Percentiles rank a stretch among this genome's conserved stretches.
phyloP scores from a whole-genome alignment of 1,284 basidiomycete species.

The Ganoderma sinense region DNA sequence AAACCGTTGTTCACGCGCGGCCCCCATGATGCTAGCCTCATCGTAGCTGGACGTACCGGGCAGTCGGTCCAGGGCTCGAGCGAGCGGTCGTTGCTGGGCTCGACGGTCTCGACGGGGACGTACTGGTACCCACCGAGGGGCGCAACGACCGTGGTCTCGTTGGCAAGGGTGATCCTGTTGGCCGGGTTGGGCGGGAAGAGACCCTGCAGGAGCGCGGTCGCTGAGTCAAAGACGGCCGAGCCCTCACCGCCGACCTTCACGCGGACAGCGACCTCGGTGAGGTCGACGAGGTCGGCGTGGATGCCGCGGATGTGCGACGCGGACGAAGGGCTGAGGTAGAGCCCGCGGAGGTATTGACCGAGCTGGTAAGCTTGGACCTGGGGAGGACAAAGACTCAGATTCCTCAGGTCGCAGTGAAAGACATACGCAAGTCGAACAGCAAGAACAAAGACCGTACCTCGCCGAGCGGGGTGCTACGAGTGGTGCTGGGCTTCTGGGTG shows the following conservation, averaged over 20 bases:
- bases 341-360: conserved; percentile 69
- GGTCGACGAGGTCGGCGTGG: conserved; percentile 70
- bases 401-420: no score
- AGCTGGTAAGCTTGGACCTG: conserved; percentile 79
- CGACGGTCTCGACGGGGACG: conserved; percentile 84
- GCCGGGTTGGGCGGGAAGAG: conserved; percentile 77
- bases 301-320: conserved; percentile 75
- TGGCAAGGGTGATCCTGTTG: conserved; percentile 79
- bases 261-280: conserved; percentile 73
- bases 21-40: background rate
- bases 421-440: background rate
- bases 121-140: conserved; percentile 90
- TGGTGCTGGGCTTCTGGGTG: conserved; percentile 74
- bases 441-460: conserved; percentile 55
- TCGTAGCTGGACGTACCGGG: conserved; percentile 55
- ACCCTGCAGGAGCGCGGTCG: conserved; percentile 81
- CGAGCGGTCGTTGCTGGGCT: conserved; percentile 83
- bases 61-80: conserved; percentile 88
- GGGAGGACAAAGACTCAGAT: background rate
- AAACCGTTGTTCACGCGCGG: background rate
- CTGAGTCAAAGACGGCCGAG: conserved; percentile 84
- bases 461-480: conserved; percentile 85
- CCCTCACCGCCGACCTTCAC: conserved; percentile 89
- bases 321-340: conserved; percentile 73
- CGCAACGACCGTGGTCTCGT: conserved; percentile 75